Conservation (phyloP, 164 flowering plant species). For the Macadamia tetraphylla region DNA sequence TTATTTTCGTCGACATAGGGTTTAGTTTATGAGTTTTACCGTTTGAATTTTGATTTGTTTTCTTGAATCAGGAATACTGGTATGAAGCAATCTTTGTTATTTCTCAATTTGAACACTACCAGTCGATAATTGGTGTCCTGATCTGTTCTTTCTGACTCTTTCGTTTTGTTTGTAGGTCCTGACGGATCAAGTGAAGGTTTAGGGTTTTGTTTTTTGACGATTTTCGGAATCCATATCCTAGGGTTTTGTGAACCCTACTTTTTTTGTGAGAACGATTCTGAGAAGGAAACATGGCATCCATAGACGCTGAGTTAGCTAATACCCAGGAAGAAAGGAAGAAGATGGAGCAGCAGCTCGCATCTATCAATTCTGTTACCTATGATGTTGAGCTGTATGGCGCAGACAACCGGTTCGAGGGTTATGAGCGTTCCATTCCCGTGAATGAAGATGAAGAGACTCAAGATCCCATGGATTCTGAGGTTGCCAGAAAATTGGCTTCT, state of each 20-base stretch:
- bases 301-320: conserved; percentile 61
- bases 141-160: too few species aligned
- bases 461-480: conserved; percentile 48
- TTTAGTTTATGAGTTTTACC: too few species aligned
- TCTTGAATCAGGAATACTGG: too few species aligned
- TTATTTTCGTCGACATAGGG: too few species aligned
- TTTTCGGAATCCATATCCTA: not conserved
- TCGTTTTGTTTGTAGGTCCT: too few species aligned
- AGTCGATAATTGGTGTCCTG: too few species aligned
- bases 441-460: conserved; percentile 67
- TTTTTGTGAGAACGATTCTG: too few species aligned
- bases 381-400: conserved; percentile 78
- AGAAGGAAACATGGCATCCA: conserved; percentile 21
- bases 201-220: not conserved
- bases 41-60: too few species aligned
- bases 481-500: conserved; percentile 63
- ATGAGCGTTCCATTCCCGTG: conserved; percentile 64
- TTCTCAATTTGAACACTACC: too few species aligned
- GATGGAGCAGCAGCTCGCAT: conserved; percentile 72
- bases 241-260: not conserved
- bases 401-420: conserved; percentile 46
- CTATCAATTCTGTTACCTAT: conserved; percentile 57
- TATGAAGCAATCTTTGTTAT: too few species aligned
- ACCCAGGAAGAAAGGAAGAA: conserved; percentile 78
- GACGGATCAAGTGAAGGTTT: not conserved